Base-by-base conservation (phyloP, 805 yeast genomes). In the Cyberlindnera euphorbiae region DNA sequence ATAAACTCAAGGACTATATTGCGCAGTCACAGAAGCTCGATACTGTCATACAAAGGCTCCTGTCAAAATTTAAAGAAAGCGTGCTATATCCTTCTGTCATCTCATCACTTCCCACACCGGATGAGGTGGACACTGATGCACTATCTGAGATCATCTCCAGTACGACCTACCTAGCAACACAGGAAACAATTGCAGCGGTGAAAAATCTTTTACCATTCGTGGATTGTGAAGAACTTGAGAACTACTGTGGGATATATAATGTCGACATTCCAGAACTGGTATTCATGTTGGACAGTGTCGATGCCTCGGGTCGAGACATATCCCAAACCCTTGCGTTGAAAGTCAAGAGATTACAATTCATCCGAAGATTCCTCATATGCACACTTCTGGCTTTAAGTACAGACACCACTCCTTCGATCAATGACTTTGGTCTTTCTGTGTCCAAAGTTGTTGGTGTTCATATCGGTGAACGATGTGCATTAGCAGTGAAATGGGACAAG, bases 241-340 rank as follows among this genome's bases (percentile, higher is more conserved):
- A 65, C 39, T 73, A 66, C 41, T 62, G 70, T 43, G 69, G 59
- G 19, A 59, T 72, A 4, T 73, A 72, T 47, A 66, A 58, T 11
- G 46, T 71, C 6, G 49, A 57, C 1, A 25, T 55, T 4, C 35
- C 56, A 1, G 64, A 61, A 21, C 30, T 64, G 11, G 52, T 53
- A 31, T 51, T 52, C 44, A n/a, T 38, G 4, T 8, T 46, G 11
- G 28, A 42, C 10, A 42, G 35, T n/a, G n/a, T n/a, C n/a, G n/a
- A n/a, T n/a, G 2, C 13, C 27, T 13, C n/a, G 18, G 26, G 17
- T 14, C 1, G 14, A 11, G 5, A 39, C 6, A 33, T 61, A 3
- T 36, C 56, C 1, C 35, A 35, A 4, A 35, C 37, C 7, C 45
- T 69, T n/a, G 55, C 53, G 25, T 44, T 36, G 4, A 64, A 58